Base-by-base conservation (phyloP, 2,329 filamentous ascomycete species). In the Fusarium sp. region DNA sequence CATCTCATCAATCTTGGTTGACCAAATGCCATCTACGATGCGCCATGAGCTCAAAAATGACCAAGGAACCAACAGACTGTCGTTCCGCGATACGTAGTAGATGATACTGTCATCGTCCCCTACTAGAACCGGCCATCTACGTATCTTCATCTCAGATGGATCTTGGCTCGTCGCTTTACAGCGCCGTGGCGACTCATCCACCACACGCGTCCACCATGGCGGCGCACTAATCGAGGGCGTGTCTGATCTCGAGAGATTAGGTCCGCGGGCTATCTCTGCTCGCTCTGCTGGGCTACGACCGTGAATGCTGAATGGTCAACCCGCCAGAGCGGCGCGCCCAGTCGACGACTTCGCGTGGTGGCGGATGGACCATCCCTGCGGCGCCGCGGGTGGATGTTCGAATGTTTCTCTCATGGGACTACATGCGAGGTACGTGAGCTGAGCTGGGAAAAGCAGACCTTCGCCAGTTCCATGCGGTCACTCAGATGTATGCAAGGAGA, bases 231-330 rank as follows among this genome's bases (percentile, higher is more conserved):
- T 68, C 64, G 63, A 70, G 53, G 58, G 56, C 47, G 57, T 70
- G 67, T 70, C 64, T 69, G 68, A 70, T 70, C 68, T 69, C 55
- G 53, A 66, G 65, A 70, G 68, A 70, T 70, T 70, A 66, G 61
- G 65, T 62, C 67, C 61, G 54, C 68, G 62, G 61, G 58, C 66
- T 61, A 70, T 69, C 64, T 70, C 46, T 48, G 42, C 32, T 46
- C 29, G 42, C 32, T 46, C 29, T 46, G 34, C 26, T 55, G 49
- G 45, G 29, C 29, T 31, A 19, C 19, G 29, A 31, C 44, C 19
- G 19, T 19, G 19, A 55, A 55, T 35, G 26, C 19, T 29, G 42
- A 58, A 60, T 60, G 61, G 61, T 40, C 52, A 70, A 53, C 54
- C 65, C 68, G 56, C 59, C 67, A 70, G 63, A 46, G 45, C 60